Evolutionary conservation across 192 early-diverging fungal genomes (phyloP).

Genomic region (Coemansia sp.): DNA sequence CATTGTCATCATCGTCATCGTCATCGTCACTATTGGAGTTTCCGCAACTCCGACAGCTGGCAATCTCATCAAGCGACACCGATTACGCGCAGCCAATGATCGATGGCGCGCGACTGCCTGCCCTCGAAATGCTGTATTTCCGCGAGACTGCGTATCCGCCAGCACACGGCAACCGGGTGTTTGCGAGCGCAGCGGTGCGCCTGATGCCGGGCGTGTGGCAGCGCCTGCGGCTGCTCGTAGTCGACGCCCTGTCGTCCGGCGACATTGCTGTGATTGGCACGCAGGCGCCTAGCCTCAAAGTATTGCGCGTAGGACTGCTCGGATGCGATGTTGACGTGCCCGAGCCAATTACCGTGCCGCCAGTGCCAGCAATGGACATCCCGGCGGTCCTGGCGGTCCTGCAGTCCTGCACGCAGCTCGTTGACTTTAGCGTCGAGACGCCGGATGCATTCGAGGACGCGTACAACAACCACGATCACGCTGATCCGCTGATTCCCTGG

Average conservation of each 20-base stretch:
- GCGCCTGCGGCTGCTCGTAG: constrained; percentile 8
- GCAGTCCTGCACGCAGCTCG: constrained; percentile 4
- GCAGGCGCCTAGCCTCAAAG: constrained; percentile 12
- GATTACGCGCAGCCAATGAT: background rate
- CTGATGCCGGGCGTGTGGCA: constrained; percentile 12
- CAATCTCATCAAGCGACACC: constrained; percentile 15
- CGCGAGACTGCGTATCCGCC: constrained; percentile 21
- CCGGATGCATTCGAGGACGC: constrained; percentile 32
- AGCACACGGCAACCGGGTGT: background rate
- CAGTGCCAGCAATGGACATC: constrained; percentile 6
- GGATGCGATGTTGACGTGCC: constrained; percentile 21
- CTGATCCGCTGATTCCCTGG: background rate
- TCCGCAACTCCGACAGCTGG: constrained; percentile 18
- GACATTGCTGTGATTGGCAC: constrained; percentile 8
- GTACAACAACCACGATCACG: constrained; percentile 18
- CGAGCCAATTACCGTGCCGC: no score
- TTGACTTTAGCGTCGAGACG: constrained; percentile 23
- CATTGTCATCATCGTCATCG: no score
- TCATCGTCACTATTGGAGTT: no score
- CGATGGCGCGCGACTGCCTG: constrained; percentile 13
- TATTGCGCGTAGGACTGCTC: constrained; percentile 26
- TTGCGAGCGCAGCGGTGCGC: background rate
- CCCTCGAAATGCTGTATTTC: constrained; percentile 18
- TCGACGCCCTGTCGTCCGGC: constrained; percentile 17
- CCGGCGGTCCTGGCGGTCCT: background rate